These are phyloP conservation scores for Gossypium rotundifolium DNA, from an alignment of 345 rosid genomes.

Conservation along the genomic window DNA sequence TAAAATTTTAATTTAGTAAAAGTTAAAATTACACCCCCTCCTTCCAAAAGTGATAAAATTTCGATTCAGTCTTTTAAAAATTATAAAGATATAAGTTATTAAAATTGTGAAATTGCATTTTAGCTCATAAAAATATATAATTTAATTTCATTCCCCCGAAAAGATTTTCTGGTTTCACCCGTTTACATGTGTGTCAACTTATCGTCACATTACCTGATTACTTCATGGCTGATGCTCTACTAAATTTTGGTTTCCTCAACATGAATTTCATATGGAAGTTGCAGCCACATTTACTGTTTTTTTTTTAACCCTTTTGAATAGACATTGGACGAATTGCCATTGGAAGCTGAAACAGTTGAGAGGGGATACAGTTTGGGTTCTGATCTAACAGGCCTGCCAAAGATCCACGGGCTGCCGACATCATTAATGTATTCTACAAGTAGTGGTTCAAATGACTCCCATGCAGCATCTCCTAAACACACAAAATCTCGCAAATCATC, in stretches of 20 bases:
- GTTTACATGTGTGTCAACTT: neutral
- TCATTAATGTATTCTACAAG: conserved; percentile 42
- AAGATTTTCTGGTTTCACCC: too few relatives aligned
- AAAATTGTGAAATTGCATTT: too few relatives aligned
- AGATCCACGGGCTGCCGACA: conserved; percentile 63
- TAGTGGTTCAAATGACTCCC: conserved; percentile 48
- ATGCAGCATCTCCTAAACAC: conserved; percentile 49
- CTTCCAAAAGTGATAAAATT: too few relatives aligned
- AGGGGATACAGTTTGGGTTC: conserved; percentile 60
- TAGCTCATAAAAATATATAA: too few relatives aligned
- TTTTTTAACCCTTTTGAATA: conserved; percentile 12
- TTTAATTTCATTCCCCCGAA: too few relatives aligned
- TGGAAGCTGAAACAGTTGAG: conserved; percentile 87
- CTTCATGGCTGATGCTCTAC: neutral
- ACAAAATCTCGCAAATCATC: conserved; percentile 55
- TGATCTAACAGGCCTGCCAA: conserved; percentile 71
- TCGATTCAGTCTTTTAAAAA: too few relatives aligned
- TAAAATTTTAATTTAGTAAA: too few relatives aligned
- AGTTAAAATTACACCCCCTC: too few relatives aligned
- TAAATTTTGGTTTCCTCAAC: neutral
- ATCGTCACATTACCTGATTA: neutral
- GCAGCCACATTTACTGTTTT: neutral
- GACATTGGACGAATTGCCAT: conserved; percentile 93
- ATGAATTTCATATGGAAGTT: neutral
- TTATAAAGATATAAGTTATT: too few relatives aligned